These are phyloP conservation scores for Logfia minima DNA, from an alignment of 129 eudicot genomes.

Conservation along the genomic window DNA sequence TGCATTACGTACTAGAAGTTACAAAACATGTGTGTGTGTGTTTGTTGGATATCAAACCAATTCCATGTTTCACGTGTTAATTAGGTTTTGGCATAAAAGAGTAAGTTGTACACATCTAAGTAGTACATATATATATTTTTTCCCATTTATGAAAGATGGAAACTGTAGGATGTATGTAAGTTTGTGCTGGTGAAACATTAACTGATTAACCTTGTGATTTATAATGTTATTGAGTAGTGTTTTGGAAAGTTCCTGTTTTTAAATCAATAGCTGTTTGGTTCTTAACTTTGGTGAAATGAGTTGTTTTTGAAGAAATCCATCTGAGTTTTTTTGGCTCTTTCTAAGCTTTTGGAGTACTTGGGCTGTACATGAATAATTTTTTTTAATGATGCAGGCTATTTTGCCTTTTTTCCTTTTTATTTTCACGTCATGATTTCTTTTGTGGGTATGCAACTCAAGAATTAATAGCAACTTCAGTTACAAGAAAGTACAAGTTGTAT, in stretches of 20 bases:
- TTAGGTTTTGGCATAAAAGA: neutral
- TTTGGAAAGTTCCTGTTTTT: neutral
- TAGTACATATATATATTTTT: neutral
- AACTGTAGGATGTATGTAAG: neutral
- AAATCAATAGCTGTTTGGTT: neutral
- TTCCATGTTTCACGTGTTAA: no score
- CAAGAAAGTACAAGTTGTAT: neutral
- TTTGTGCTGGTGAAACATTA: neutral
- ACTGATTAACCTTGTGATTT: neutral
- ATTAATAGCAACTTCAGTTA: neutral
- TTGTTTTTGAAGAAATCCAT: neutral
- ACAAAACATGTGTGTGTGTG: no score
- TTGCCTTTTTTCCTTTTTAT: neutral
- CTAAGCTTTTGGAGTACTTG: neutral
- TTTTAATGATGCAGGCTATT: neutral
- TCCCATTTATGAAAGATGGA: neutral
- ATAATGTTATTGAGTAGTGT: neutral
- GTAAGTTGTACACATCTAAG: neutral
- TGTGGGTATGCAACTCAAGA: neutral
- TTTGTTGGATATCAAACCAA: no score
- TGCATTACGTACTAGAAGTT: no score
- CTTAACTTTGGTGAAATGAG: neutral
- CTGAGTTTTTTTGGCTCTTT: neutral
- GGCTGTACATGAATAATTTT: neutral
- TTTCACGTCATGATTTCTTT: neutral